Conservation (phyloP, 202 grass and related monocot genomes). For the Saccharum hybrid region DNA sequence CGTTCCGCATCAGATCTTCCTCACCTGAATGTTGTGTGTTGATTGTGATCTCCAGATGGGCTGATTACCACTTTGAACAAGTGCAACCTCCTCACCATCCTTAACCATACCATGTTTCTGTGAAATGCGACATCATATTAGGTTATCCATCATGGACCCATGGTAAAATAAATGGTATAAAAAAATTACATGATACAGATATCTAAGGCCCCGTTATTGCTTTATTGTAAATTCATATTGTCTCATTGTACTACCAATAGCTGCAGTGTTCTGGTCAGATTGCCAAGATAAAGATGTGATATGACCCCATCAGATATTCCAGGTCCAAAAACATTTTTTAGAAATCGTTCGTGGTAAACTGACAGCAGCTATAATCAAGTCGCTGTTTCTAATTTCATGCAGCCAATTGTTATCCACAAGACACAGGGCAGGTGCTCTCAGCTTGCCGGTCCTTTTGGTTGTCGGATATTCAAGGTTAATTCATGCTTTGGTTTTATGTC, state of each 20-base stretch:
- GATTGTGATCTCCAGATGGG: slow-evolving; percentile 99
- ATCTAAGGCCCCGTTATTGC: background rate
- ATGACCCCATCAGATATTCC: background rate
- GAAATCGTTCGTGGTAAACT: background rate
- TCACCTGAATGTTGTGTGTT: slow-evolving; percentile 93
- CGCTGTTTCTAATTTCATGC: background rate
- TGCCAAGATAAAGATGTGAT: background rate
- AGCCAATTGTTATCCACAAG: slow-evolving; percentile 5
- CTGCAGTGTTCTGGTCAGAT: background rate
- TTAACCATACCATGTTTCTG: slow-evolving; percentile 92
- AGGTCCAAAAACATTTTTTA: background rate
- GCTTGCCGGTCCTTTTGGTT: background rate
- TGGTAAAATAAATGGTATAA: background rate
- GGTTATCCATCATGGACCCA: background rate
- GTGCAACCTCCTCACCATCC: slow-evolving; percentile 86
- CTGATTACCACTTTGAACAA: slow-evolving; percentile 83
- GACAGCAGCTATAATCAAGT: background rate
- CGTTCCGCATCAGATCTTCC: slow-evolving; percentile 57
- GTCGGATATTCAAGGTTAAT: background rate
- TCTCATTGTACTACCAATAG: slow-evolving; percentile 5
- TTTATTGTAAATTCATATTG: slow-evolving; percentile 21
- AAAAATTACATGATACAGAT: background rate
- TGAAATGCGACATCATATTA: slow-evolving; percentile 46
- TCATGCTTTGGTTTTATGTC: slow-evolving; percentile 7
- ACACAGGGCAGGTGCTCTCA: background rate